Percentiles rank a stretch among this genome's conserved stretches.
These are phyloP conservation scores for Gyrodon lividus DNA, from an alignment of 768 basidiomycete genomes.

Conservation along the genomic window DNA sequence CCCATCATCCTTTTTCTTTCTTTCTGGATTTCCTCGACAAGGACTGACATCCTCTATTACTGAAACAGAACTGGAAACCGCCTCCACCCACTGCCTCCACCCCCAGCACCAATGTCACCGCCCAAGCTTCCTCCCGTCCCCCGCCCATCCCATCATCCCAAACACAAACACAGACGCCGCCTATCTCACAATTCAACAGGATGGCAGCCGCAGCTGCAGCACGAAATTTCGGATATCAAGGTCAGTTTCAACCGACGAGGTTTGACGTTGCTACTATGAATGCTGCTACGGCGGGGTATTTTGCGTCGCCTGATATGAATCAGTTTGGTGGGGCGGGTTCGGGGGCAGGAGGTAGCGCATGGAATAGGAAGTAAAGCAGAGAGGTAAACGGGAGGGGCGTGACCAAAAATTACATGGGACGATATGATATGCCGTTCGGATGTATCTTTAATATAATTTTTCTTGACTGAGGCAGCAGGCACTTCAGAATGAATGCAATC, in stretches of 20 bases:
- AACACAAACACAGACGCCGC: slow-evolving; percentile 1
- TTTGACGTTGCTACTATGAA: slow-evolving; percentile 16
- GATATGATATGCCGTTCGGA: background rate
- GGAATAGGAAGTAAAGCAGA: background rate
- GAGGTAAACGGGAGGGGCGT: background rate
- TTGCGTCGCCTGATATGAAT: slow-evolving; percentile 14
- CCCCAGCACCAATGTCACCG: slow-evolving; percentile 3
- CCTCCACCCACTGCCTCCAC: slow-evolving; percentile 29
- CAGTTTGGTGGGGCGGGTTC: slow-evolving; percentile 11
- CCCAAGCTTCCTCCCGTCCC: background rate
- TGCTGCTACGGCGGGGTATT: slow-evolving; percentile 18
- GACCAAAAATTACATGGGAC: background rate
- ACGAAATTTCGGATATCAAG: slow-evolving; percentile 23
- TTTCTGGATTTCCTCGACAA: background rate
- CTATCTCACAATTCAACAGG: slow-evolving; percentile 30
- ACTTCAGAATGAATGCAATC: background rate
- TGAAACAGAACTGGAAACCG: slow-evolving; percentile 56
- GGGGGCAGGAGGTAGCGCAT: background rate
- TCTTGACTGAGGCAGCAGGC: background rate
- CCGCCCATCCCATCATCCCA: background rate
- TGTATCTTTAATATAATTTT: background rate
- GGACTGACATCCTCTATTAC: background rate
- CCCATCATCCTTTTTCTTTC: too few species aligned
- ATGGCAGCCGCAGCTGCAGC: slow-evolving; percentile 24
- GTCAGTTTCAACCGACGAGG: slow-evolving; percentile 22